Conservation (phyloP, 352 stramenopile genomes). For the Phytophthora crassamura region DNA sequence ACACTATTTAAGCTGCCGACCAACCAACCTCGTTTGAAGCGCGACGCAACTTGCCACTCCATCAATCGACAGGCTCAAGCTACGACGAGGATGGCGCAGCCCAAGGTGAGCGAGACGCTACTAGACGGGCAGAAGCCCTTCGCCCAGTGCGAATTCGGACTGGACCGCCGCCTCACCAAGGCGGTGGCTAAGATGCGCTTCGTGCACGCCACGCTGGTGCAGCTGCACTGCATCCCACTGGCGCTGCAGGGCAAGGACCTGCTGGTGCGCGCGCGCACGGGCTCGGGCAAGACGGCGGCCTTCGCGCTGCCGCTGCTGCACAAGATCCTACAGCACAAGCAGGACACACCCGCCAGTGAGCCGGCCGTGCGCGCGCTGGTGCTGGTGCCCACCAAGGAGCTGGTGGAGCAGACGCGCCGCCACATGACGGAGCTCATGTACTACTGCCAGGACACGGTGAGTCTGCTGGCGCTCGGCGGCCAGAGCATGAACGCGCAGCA, state of each 20-base stretch:
- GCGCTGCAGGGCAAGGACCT: slow-evolving; percentile 94
- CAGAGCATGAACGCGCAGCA: slow-evolving; percentile 92
- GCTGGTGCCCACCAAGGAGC: slow-evolving; percentile 97
- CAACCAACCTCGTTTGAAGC: slow-evolving; percentile 30
- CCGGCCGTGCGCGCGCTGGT: slow-evolving; percentile 89
- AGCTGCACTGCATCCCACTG: slow-evolving; percentile 95
- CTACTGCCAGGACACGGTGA: slow-evolving; percentile 96
- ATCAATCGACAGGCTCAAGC: neutral
- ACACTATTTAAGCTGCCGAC: slow-evolving; percentile 19
- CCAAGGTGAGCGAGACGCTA: slow-evolving; percentile 73
- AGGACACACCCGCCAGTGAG: slow-evolving; percentile 49
- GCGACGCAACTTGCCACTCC: slow-evolving; percentile 8
- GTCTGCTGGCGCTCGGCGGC: slow-evolving; percentile 89
- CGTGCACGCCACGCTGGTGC: slow-evolving; percentile 94
- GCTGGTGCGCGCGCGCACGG: slow-evolving; percentile 92
- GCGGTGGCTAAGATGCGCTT: slow-evolving; percentile 93
- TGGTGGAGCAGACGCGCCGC: slow-evolving; percentile 95
- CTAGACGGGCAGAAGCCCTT: slow-evolving; percentile 86
- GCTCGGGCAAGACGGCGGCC: slow-evolving; percentile 95
- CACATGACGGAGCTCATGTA: slow-evolving; percentile 95
- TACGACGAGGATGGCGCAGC: slow-evolving; percentile 23
- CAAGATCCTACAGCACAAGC: slow-evolving; percentile 91
- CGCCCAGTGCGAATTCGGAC: slow-evolving; percentile 82
- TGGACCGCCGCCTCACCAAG: slow-evolving; percentile 94
- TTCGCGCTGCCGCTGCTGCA: slow-evolving; percentile 93